These are phyloP conservation scores for Yarrowia porcina DNA, from an alignment of 805 yeast species.

Conservation along the genomic window DNA sequence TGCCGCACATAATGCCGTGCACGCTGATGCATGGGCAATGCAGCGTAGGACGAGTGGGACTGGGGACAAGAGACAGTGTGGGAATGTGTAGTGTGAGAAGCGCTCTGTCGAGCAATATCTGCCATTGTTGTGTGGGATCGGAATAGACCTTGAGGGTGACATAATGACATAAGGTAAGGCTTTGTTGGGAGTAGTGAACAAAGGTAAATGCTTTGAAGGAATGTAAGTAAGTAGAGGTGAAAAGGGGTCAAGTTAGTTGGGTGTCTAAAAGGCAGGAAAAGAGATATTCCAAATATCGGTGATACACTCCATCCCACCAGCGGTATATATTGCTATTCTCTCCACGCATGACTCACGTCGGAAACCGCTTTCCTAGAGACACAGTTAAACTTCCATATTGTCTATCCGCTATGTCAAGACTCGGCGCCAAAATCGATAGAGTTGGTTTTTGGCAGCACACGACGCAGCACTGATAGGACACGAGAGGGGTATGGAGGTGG, in stretches of 20 bases:
- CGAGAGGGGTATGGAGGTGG: too few species aligned
- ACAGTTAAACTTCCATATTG: background rate
- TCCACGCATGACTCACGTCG: background rate
- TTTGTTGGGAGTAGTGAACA: background rate
- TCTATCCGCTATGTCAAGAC: background rate
- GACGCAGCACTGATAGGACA: constrained; percentile 9
- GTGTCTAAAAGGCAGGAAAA: too few species aligned
- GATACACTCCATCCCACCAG: too few species aligned
- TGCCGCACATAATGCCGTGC: constrained; percentile 20
- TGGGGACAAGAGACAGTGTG: too few species aligned
- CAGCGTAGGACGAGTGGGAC: background rate
- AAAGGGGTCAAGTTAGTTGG: too few species aligned
- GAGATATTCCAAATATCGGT: too few species aligned
- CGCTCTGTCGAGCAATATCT: background rate
- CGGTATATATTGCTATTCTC: too few species aligned
- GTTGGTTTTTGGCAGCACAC: constrained; percentile 9
- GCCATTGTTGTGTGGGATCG: background rate
- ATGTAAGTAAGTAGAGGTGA: too few species aligned
- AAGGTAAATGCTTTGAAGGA: too few species aligned
- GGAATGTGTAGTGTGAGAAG: background rate
- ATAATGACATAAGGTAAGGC: too few species aligned
- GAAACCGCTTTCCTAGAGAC: background rate
- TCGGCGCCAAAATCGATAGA: constrained; percentile 9
- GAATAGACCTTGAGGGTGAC: background rate
- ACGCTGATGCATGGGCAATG: background rate